These are phyloP conservation scores for Paramecium pentaurelia DNA, from an alignment of 73 alveolate genomes.

Conservation along the genomic window DNA sequence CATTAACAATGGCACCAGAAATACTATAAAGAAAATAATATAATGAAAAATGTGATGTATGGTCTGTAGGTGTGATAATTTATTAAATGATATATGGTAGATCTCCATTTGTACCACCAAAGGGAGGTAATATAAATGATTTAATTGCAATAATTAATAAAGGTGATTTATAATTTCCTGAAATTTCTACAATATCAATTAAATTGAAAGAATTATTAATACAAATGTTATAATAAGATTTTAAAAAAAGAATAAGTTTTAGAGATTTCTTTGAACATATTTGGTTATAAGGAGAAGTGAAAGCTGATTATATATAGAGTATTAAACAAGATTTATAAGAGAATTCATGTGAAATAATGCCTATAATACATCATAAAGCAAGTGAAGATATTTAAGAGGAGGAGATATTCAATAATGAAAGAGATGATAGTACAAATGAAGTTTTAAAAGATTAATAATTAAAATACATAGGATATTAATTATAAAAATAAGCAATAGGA, in stretches of 20 bases:
- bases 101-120: slow-evolving; percentile 56
- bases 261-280: slow-evolving; percentile 43
- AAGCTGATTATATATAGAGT: slow-evolving; percentile 25
- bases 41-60: slow-evolving; percentile 59
- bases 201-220: slow-evolving; percentile 19
- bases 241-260: slow-evolving; percentile 48
- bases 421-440: neutral
- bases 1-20: slow-evolving; percentile 65
- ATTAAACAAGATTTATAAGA: neutral
- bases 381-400: slow-evolving; percentile 38
- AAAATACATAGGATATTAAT: slow-evolving; percentile 3
- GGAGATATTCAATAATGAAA: neutral
- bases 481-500: neutral
- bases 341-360: neutral
- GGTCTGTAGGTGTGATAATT: slow-evolving; percentile 60
- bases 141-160: slow-evolving; percentile 23
- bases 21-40: slow-evolving; percentile 47
- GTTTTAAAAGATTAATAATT: neutral
- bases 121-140: slow-evolving; percentile 55
- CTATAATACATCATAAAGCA: neutral
- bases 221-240: slow-evolving; percentile 42
- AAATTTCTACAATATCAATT: neutral
- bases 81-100: slow-evolving; percentile 56
- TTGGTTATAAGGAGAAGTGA: slow-evolving; percentile 38
- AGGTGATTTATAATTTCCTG: slow-evolving; percentile 24